These are phyloP conservation scores for Alternaria sp. DNA, from an alignment of 2,329 filamentous ascomycete genomes.

Conservation along the genomic window DNA sequence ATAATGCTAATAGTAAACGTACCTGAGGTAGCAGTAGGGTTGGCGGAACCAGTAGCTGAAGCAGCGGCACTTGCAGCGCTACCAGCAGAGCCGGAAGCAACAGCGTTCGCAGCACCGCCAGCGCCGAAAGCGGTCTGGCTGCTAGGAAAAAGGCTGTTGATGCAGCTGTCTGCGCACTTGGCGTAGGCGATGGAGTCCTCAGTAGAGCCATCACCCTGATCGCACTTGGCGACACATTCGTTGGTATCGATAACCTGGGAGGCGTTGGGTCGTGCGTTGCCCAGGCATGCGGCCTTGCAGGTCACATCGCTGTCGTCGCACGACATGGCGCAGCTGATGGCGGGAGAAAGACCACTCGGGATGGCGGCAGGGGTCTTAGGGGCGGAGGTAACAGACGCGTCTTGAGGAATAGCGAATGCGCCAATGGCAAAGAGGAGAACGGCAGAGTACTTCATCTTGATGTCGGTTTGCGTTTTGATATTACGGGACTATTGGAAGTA, in stretches of 20 bases:
- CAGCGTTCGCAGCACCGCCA: constrained; percentile 35
- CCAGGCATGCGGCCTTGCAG: constrained; percentile 61
- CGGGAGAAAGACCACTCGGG: constrained; percentile 34
- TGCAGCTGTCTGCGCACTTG: constrained; percentile 60
- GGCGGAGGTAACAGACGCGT: constrained; percentile 48
- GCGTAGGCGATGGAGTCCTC: constrained; percentile 57
- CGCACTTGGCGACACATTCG: constrained; percentile 61
- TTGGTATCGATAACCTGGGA: constrained; percentile 60
- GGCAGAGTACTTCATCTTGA: constrained; percentile 56
- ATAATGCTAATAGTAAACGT: background rate
- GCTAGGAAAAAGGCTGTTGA: constrained; percentile 58
- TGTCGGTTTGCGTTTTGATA: constrained; percentile 20
- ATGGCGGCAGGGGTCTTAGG: constrained; percentile 40
- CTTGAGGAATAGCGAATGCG: constrained; percentile 54
- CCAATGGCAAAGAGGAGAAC: constrained; percentile 57
- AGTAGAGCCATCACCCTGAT: constrained; percentile 60
- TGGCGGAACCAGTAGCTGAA: constrained; percentile 23
- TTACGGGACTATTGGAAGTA: constrained; percentile 3
- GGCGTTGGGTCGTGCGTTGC: constrained; percentile 62
- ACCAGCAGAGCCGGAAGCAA: constrained; percentile 31
- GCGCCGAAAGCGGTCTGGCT: constrained; percentile 40
- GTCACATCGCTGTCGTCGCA: constrained; percentile 57
- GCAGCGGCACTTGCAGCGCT: constrained; percentile 31
- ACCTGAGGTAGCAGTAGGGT: constrained; percentile 5
- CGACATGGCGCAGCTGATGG: constrained; percentile 45